These are phyloP conservation scores for Mimosa bimucronata DNA, from an alignment of 306 rosid species.

Conservation along the genomic window DNA sequence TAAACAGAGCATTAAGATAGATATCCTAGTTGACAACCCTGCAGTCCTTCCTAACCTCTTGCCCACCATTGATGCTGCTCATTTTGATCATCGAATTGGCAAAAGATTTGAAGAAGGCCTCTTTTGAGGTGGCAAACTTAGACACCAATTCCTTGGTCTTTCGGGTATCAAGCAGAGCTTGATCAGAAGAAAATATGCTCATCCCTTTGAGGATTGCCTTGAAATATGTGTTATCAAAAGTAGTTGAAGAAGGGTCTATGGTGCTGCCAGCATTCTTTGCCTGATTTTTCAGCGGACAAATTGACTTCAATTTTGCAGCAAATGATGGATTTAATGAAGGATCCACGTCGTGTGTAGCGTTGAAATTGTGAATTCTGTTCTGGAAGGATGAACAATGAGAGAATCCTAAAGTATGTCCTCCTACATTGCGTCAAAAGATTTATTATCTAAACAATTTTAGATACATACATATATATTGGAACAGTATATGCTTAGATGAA, in stretches of 20 bases:
- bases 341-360: constrained; percentile 61
- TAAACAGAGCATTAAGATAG: constrained; percentile 7
- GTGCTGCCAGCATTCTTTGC: constrained; percentile 59
- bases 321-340: constrained; percentile 62
- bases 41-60: constrained; percentile 64
- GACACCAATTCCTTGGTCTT: constrained; percentile 59
- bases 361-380: constrained; percentile 69
- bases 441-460: constrained; percentile 13
- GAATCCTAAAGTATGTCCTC: constrained; percentile 92
- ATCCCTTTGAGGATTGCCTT: constrained; percentile 66
- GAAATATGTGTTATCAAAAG: constrained; percentile 73
- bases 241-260: constrained; percentile 59
- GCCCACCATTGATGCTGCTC: constrained; percentile 61
- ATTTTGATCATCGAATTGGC: constrained; percentile 78
- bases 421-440: constrained; percentile 46
- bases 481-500: constrained; percentile 5
- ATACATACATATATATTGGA: background rate
- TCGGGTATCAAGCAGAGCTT: constrained; percentile 58
- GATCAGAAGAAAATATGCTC: constrained; percentile 73
- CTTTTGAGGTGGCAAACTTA: constrained; percentile 55
- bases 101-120: constrained; percentile 59
- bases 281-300: constrained; percentile 62
- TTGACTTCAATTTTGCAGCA: constrained; percentile 53
- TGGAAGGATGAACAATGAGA: constrained; percentile 86
- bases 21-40: constrained; percentile 55